Conservation (phyloP, 306 rosid species). For the Nissolia schottii region DNA sequence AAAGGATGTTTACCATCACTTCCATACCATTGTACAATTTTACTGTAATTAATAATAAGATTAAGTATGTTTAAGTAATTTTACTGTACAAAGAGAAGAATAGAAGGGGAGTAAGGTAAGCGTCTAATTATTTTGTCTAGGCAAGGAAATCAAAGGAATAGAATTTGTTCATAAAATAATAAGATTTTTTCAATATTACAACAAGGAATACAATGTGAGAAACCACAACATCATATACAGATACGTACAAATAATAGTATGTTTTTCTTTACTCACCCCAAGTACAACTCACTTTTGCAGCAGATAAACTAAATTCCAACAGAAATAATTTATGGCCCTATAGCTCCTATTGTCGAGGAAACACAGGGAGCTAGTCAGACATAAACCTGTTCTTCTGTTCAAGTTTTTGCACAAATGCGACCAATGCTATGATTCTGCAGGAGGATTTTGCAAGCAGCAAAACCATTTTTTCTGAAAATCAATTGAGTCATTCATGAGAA, state of each 20-base stretch:
- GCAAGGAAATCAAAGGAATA: not conserved
- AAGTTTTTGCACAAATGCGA: slow-evolving; percentile 18
- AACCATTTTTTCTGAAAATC: slow-evolving; percentile 68
- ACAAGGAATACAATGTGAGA: not conserved
- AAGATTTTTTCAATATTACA: not conserved
- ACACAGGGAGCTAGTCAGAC: slow-evolving; percentile 37
- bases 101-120: not conserved
- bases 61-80: too few relatives aligned
- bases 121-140: not conserved
- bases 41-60: too few relatives aligned
- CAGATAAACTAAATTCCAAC: slow-evolving; percentile 36
- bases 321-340: slow-evolving; percentile 34
- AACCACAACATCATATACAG: slow-evolving; percentile 40
- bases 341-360: slow-evolving; percentile 36
- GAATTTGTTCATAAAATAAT: not conserved
- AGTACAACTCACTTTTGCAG: slow-evolving; percentile 44
- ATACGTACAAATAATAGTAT: slow-evolving; percentile 41
- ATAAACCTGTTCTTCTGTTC: slow-evolving; percentile 34
- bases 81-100: too few relatives aligned
- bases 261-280: slow-evolving; percentile 45
- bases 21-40: not conserved
- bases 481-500: slow-evolving; percentile 18
- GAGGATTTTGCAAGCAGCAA: slow-evolving; percentile 65
- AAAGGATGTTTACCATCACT: not conserved
- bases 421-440: slow-evolving; percentile 40